phyloP scores from a whole-genome alignment of 2,329 filamentous ascomycete species.

The Colletotrichum sp. region DNA sequence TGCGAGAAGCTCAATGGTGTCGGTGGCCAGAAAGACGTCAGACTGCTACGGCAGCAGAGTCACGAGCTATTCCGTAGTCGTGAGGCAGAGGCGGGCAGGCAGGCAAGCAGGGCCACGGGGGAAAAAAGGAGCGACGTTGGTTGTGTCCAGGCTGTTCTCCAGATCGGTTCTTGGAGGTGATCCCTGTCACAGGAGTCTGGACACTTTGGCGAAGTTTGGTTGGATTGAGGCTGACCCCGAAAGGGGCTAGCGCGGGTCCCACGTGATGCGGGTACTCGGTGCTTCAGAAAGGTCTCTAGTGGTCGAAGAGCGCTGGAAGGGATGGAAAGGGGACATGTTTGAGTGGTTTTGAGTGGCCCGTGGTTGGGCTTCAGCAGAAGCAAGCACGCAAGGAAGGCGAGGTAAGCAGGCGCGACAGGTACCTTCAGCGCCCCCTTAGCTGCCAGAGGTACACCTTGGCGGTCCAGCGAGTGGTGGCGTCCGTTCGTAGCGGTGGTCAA shows the following conservation, averaged over 20 bases:
- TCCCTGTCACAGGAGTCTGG: slow-evolving; percentile 23
- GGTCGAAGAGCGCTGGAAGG: slow-evolving; percentile 3
- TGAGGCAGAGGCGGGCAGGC: background rate
- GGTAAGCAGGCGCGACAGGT: background rate
- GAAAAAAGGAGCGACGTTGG: slow-evolving; percentile 13
- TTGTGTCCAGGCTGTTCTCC: slow-evolving; percentile 23
- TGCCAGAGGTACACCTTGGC: background rate
- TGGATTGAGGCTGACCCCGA: slow-evolving; percentile 18
- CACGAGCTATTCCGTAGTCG: background rate
- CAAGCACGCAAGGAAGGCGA: background rate
- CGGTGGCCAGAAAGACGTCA: background rate
- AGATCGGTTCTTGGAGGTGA: slow-evolving; percentile 14
- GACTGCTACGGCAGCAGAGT: background rate
- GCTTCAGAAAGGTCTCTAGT: slow-evolving; percentile 10
- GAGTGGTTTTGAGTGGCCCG: background rate
- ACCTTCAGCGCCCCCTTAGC: background rate
- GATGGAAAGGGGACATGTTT: background rate
- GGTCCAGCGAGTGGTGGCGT: slow-evolving; percentile 8
- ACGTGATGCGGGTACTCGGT: slow-evolving; percentile 18
- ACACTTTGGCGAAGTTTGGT: slow-evolving; percentile 24
- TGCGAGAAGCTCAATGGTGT: background rate
- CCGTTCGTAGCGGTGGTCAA: slow-evolving; percentile 17
- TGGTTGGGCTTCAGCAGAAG: background rate
- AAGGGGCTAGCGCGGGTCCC: slow-evolving; percentile 14
- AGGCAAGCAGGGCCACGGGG: slow-evolving; percentile 11